Evolutionary conservation across 345 rosid genomes (phyloP).

Genomic region (Pugionium dolabratum): DNA sequence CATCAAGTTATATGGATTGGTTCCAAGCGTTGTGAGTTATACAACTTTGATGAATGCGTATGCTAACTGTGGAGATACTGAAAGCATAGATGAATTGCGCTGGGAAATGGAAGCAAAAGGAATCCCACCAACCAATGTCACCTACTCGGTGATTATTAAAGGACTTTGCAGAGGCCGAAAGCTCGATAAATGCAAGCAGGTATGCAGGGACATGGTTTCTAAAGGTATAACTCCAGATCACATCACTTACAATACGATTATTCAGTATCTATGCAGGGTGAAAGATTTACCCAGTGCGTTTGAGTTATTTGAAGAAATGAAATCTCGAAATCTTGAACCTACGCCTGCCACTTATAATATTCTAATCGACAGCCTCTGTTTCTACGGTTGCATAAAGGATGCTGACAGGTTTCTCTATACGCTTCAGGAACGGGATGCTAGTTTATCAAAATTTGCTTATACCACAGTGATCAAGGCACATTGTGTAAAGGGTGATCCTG

Average conservation of each 20-base stretch:
- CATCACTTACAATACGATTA: conserved; percentile 60
- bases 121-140: conserved; percentile 53
- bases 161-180: conserved; percentile 57
- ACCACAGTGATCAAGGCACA: conserved; percentile 72
- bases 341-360: conserved; percentile 57
- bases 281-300: conserved; percentile 48
- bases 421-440: conserved; percentile 45
- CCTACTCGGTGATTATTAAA: conserved; percentile 66
- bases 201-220: conserved; percentile 47
- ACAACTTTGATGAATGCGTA: conserved; percentile 77
- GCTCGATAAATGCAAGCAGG: conserved; percentile 47
- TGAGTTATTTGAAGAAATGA: conserved; percentile 49
- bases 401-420: conserved; percentile 54
- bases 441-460: conserved; percentile 57
- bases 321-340: conserved; percentile 49
- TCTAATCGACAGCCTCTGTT: conserved; percentile 64
- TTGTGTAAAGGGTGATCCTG: conserved; percentile 66
- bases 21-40: conserved; percentile 60
- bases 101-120: conserved; percentile 53
- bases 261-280: conserved; percentile 51
- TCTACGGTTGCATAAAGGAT: conserved; percentile 43
- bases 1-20: conserved; percentile 51
- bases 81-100: conserved; percentile 45
- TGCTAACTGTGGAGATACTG: conserved; percentile 50
- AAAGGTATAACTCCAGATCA: conserved; percentile 61